Base-by-base conservation (phyloP, 768 basidiomycete species). In the Boletus barrowsii region DNA sequence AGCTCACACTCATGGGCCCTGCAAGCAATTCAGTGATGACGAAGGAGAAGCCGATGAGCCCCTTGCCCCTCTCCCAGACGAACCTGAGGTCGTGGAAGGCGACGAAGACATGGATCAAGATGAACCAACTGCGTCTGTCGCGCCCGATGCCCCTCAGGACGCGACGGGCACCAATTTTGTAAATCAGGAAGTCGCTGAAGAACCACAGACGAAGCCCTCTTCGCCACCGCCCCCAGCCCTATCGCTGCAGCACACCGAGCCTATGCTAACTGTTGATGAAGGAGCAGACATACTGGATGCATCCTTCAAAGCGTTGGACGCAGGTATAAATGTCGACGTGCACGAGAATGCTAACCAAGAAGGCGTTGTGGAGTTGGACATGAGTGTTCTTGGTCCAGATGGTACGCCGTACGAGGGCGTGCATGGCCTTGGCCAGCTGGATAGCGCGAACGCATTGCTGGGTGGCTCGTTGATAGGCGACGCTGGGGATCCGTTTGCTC, bases 21-120 rank as follows among this genome's bases (percentile, higher is more conserved):
- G 49, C 57, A 67, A 93, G 90, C 88, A 91, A 79, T 93, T 93
- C 62, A 90, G 87, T 63, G 90, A 93, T 63, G 88, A 92, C 54
- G 91, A 93, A 63, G 87, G 81, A 47, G 87, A 84, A 57, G 81
- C 75, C 0, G 88, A 93, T 60, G 88, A 89, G 62, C 89, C 90
- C 14, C 77, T 93, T 24, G 90, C 83, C 1, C 90, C 90, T 17
- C 75, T 93, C 41, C 90, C 88, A 5, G 81, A 82, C 52, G 90
- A 91, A 60, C 81, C 84, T 24, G 90, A 92, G 67, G 81, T 82
- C 9, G 83, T 82, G 1, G 90, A 91, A 33, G 81, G 76, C n/a
- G 80, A 84, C 53, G 88, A 90, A 44, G 89, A 91, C 51, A 78
- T 85, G 68, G 87, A 88, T 51, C 79, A 83, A 56, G 89, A 89